Percentiles rank a stretch among this genome's conserved stretches.
Conservation (phyloP, 2,329 filamentous ascomycete genomes). For the Penicillium crustosum region DNA sequence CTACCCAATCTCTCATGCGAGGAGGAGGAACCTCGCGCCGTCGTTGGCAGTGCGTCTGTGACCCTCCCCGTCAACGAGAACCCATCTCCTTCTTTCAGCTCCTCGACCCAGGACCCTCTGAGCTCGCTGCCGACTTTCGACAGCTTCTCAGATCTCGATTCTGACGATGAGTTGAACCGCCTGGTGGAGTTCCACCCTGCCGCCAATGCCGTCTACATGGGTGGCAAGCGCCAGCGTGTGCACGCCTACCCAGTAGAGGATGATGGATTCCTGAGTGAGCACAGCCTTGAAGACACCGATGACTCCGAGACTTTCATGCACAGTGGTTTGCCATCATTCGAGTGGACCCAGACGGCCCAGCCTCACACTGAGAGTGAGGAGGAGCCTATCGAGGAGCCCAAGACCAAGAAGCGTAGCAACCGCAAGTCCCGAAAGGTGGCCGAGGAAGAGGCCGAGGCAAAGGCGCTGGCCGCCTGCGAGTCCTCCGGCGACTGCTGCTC, state of each 20-base stretch:
- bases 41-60: constrained; percentile 38
- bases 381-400: constrained; percentile 38
- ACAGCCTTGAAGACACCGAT: constrained; percentile 74
- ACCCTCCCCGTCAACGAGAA: constrained; percentile 41
- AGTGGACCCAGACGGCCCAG: constrained; percentile 44
- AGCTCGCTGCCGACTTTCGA: constrained; percentile 73
- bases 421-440: constrained; percentile 47
- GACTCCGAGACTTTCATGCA: constrained; percentile 63
- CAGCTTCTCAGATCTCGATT: constrained; percentile 84
- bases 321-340: constrained; percentile 62
- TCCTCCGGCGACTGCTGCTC: constrained; percentile 22
- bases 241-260: constrained; percentile 70
- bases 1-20: constrained; percentile 53
- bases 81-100: constrained; percentile 41
- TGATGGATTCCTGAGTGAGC: constrained; percentile 73
- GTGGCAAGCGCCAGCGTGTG: constrained; percentile 71
- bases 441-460: constrained; percentile 49
- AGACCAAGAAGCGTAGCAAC: constrained; percentile 50
- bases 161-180: constrained; percentile 81
- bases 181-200: constrained; percentile 68
- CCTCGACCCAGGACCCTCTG: constrained; percentile 49
- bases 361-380: constrained; percentile 47
- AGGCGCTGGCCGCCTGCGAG: constrained; percentile 25
- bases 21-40: constrained; percentile 41
- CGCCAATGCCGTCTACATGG: constrained; percentile 60